Evolutionary conservation across 148 eudicot species (phyloP).

Genomic region (Agrostemma githago): DNA sequence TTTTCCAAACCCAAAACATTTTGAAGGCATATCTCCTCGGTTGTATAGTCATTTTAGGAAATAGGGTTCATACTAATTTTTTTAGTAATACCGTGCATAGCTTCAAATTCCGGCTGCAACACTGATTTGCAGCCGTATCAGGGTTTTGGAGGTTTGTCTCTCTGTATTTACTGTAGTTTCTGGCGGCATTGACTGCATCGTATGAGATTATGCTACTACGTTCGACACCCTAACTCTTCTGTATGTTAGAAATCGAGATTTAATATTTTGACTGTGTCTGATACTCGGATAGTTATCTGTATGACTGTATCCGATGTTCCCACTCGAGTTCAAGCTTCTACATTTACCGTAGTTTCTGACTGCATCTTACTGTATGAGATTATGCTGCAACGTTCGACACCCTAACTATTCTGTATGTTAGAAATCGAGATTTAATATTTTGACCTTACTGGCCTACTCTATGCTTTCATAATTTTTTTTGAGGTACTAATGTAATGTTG

Average conservation of each 20-base stretch:
- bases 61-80: neutral
- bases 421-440: neutral
- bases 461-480: neutral
- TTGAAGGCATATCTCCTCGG: neutral
- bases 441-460: neutral
- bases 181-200: neutral
- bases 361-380: neutral
- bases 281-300: neutral
- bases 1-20: too few relatives aligned
- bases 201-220: too few relatives aligned
- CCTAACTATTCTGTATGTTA: neutral
- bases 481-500: constrained; percentile 9
- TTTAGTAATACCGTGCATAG: neutral
- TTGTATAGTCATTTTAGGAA: neutral
- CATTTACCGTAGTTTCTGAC: neutral
- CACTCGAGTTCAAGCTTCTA: neutral
- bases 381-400: too few relatives aligned
- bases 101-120: too few relatives aligned
- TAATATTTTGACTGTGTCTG: neutral
- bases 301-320: neutral
- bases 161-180: neutral
- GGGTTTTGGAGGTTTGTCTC: neutral
- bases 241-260: neutral
- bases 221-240: neutral
- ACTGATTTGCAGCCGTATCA: neutral